Evolutionary conservation across 805 yeast species (phyloP), one percentile per base, ranked within the genome.

Genomic region (Yarrowia deformans): DNA sequence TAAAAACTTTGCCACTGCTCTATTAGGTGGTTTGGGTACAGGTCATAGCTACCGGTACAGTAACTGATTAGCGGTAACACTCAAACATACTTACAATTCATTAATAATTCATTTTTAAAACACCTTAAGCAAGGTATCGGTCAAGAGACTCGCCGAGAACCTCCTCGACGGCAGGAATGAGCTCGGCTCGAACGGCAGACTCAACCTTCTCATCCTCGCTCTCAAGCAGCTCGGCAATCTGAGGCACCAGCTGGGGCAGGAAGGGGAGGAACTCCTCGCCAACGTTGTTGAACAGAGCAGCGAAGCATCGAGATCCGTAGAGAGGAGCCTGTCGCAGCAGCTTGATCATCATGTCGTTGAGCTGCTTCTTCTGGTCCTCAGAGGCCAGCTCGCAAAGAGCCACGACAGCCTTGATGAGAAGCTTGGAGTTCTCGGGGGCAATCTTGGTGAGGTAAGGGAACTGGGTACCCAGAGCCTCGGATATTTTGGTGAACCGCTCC

Each of bases 131-230:
- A 70, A 79, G 67, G 69, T 81, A 81, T 32, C 82, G 71, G 69
- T 94, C 98, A 70, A 95, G 84, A 56, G 97, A 95, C 79, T 95
- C 99, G 60, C 99, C 99, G 72, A 95, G 83, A 23, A 93, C 97
- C 70, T 87, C 88, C 79, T 95, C 99, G 70, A 95, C 88, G 7
- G 91, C 97, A 75, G 90, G 91, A 9, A 94, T 97, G 71, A 95
- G 84, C 14, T 97, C 97, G 43, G 88, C 85, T 80, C 97, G 88
- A 3, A 93, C 97, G 79, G 93, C 98, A 76, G 86, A 77, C 79
- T 95, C 98, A 39, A 95, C 97, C 61, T 85, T 87, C 78, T 95
- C 99, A 72, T 93, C 96, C 70, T 95, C 98, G 77, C 93, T 98
- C 76, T 95, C 99, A 71, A 95, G 83, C 70, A 95, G 81, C 80